Evolutionary conservation across 2,329 filamentous ascomycete genomes (phyloP).

Genomic region (Beauveria scarabaeidicola): DNA sequence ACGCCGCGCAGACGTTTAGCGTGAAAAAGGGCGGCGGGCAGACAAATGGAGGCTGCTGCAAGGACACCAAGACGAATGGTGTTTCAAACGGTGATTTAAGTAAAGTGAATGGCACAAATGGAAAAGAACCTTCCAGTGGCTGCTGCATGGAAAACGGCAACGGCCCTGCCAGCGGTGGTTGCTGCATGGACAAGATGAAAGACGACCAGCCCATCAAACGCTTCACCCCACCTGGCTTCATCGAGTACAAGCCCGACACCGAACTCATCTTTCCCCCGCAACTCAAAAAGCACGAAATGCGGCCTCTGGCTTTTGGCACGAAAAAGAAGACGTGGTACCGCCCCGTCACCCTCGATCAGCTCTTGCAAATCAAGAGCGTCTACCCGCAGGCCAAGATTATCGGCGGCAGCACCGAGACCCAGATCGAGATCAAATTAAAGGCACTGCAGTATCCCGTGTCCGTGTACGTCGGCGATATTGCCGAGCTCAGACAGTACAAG

Average conservation of each 20-base stretch:
- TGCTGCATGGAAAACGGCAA: conserved; percentile 64
- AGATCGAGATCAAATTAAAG: conserved; percentile 99
- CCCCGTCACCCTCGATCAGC: conserved; percentile 75
- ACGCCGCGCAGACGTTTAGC: conserved; percentile 87
- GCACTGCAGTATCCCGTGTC: conserved; percentile 82
- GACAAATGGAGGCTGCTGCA: conserved; percentile 7
- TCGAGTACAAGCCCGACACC: conserved; percentile 87
- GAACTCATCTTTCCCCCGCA: conserved; percentile 90
- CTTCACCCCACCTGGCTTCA: conserved; percentile 84
- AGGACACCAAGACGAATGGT: conserved; percentile 28
- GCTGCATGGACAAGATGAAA: conserved; percentile 57
- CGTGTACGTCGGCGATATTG: conserved; percentile 87
- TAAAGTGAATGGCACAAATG: not conserved
- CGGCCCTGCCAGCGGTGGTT: conserved; percentile 37
- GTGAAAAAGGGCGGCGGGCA: conserved; percentile 38
- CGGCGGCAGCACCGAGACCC: conserved; percentile 90
- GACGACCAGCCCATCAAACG: conserved; percentile 49
- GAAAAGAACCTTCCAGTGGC: conserved; percentile 32
- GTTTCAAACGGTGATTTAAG: not conserved
- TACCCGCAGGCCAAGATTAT: conserved; percentile 89
- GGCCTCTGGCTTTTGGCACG: conserved; percentile 80
- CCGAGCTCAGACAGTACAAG: conserved; percentile 73
- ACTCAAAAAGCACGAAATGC: conserved; percentile 74
- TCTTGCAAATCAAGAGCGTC: conserved; percentile 82
- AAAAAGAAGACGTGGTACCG: conserved; percentile 92